Evolutionary conservation across 768 basidiomycete species (phyloP).

Genomic region (Mycena vitilis): DNA sequence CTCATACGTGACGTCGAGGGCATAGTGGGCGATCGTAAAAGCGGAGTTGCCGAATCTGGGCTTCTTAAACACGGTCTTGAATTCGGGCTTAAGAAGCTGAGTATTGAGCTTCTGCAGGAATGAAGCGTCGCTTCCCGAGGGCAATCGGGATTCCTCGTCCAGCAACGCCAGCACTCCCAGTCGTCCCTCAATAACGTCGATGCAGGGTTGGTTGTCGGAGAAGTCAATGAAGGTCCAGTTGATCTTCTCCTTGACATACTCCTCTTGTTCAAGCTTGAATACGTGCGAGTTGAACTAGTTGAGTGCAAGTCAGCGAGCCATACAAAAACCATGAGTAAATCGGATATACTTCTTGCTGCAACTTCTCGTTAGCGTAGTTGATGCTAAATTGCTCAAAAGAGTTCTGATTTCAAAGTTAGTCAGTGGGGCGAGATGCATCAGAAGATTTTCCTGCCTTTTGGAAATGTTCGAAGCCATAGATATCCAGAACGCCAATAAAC

Average conservation of each 20-base stretch:
- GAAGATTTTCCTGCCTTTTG: conserved; percentile 72
- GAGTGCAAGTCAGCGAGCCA: conserved; percentile 25
- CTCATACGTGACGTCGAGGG: conserved; percentile 97
- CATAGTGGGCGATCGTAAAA: conserved; percentile 98
- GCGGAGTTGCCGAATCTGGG: conserved; percentile 98
- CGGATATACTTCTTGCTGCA: conserved; percentile 91
- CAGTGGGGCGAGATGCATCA: background rate
- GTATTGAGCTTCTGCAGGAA: conserved; percentile 93
- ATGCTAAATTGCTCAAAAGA: conserved; percentile 99
- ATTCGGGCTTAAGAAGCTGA: conserved; percentile 87
- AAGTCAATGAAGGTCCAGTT: conserved; percentile 99
- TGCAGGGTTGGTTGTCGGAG: conserved; percentile 98
- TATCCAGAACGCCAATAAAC: conserved; percentile 99
- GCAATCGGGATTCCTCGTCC: conserved; percentile 98
- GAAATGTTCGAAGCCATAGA: conserved; percentile 97
- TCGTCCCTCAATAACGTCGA: conserved; percentile 97
- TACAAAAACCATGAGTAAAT: background rate
- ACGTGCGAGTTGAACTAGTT: conserved; percentile 97
- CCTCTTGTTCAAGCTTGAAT: conserved; percentile 99
- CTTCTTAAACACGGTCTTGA: conserved; percentile 94
- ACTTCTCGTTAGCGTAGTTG: conserved; percentile 98
- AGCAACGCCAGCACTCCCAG: conserved; percentile 94
- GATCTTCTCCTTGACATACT: conserved; percentile 98
- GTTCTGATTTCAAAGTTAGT: conserved; percentile 58
- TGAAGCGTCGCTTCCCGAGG: conserved; percentile 90